Base-by-base conservation (phyloP, 1,284 basidiomycete genomes). In the Schizophyllum commune region DNA sequence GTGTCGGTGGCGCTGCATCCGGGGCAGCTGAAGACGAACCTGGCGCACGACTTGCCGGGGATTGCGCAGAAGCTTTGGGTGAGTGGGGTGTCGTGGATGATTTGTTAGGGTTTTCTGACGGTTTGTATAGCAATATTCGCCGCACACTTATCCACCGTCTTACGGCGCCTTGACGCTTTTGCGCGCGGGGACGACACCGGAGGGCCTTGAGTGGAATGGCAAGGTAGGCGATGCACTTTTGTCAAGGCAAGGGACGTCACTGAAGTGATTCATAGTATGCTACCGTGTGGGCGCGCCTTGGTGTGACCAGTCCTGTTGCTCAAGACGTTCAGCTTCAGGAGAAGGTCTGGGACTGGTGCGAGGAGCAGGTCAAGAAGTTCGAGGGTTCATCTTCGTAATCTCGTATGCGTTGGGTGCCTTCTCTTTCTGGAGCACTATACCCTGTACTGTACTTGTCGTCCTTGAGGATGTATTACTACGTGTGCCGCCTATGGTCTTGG, bases 131-230 rank as follows among this genome's bases (percentile, higher is more conserved):
- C 39, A 47, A 47, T 47, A 17, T 11, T 47, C 39, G 39, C 39
- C 39, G 39, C 39, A 47, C 8, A 47, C 39, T 2, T 63, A 63
- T 33, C 64, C 64, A 15, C 58, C 56, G 20, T 9, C 57, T 4
- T 63, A 66, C 51, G 76, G 76, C 1, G 75, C 75, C 0, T 65
- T 74, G n/a, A 78, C 74, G 1, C 73, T 73, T 59, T 65, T 78
- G 5, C 77, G 70, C 63, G 76, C 72, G 0, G 77, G 72, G 2
- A 76, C 76, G 1, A 63, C 71, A 3, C 69, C 72, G 0, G 69
- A 73, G 27, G 70, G 67, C 0, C 64, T 62, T 8, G 65, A 65
- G 2, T 52, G 70, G 2, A 70, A 70, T 53, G 73, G 74, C 6
- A 70, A 74, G 64, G 74, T 73, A 34, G 11, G 56, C 39, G 9